Percentiles rank a stretch among this genome's conserved stretches.
Conservation (phyloP, 306 rosid genomes). For the Glycine latifolia region DNA sequence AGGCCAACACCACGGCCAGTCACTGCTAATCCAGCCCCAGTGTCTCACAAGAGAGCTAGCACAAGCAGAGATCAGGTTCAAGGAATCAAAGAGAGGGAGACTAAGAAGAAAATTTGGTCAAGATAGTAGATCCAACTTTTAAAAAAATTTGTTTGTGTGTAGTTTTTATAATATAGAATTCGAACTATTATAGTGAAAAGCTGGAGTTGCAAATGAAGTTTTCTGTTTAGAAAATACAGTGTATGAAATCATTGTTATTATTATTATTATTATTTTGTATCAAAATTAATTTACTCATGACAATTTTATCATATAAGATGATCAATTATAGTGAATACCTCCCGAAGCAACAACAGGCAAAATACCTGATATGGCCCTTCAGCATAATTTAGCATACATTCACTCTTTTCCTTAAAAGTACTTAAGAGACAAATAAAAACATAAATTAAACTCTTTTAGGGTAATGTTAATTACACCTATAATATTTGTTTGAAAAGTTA, state of each 20-base stretch:
- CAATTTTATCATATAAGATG: no score
- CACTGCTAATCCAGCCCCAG: constrained; percentile 59
- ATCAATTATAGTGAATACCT: no score
- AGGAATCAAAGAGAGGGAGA: constrained; percentile 74
- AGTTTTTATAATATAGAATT: constrained; percentile 3
- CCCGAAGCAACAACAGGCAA: no score
- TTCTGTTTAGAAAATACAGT: neutral
- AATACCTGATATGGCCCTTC: no score
- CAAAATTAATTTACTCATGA: neutral
- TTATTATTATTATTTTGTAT: neutral
- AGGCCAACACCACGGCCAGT: constrained; percentile 63
- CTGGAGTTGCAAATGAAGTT: no score
- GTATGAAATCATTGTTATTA: neutral
- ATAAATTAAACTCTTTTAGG: no score
- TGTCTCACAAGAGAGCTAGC: constrained; percentile 71
- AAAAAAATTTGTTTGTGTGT: constrained; percentile 9
- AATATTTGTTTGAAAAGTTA: no score
- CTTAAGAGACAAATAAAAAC: no score
- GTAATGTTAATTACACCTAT: no score
- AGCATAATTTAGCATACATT: no score
- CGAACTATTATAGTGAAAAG: no score
- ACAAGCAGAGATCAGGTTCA: constrained; percentile 75
- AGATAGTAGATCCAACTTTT: constrained; percentile 44
- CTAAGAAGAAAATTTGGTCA: constrained; percentile 81
- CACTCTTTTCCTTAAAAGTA: no score